Base-by-base conservation (phyloP, 176 grass and related monocot species). In the Zoysia japonica region DNA sequence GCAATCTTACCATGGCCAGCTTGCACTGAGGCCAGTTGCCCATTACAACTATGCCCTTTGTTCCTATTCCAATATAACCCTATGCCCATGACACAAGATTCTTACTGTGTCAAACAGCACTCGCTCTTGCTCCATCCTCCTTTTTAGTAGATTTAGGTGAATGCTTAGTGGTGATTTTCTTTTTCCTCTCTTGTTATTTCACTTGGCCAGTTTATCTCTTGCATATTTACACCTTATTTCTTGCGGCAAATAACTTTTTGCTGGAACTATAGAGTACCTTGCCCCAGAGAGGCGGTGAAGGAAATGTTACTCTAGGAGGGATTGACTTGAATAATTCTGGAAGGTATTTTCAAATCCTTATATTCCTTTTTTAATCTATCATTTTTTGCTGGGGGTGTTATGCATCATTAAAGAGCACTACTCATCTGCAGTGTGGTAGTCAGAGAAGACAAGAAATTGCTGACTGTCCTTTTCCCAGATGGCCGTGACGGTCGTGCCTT, bases 261-360 rank as follows among this genome's bases (percentile, higher is more conserved):
- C 42, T 66, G 51, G 42, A 60, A 79, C 89, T 88, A 72, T 81
- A 99, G 92, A 99, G 77, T 77, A 86, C 92, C 59, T 86, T 99
- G 79, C 90, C 96, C 53, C 90, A 99, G 70, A 94, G 96, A 81
- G 89, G 92, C 75, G 92, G 96, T 67, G 96, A 99, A 81, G 92
- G 91, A 51, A 96, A 95, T 83, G 81, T 88, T 88, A 99, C 96
- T 77, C 81, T 99, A n/a, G 96, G 96, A 44, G 96, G 96, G 37
- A 99, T 99, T 88, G 96, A 99, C 68, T 88, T 99, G 83, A 99
- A 99, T 79, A 99, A 99, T 96, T 99, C 96, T 71, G 96, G 96
- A 52, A 99, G 96, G 96, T 96, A 93, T 72, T 78, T 85, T 76
- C 63, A 88, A 67, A 77, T 73, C 72, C 47, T 80, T 61, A 54